Base-by-base conservation (phyloP, 257 asterid genomes). In the Cordia subcordata region DNA sequence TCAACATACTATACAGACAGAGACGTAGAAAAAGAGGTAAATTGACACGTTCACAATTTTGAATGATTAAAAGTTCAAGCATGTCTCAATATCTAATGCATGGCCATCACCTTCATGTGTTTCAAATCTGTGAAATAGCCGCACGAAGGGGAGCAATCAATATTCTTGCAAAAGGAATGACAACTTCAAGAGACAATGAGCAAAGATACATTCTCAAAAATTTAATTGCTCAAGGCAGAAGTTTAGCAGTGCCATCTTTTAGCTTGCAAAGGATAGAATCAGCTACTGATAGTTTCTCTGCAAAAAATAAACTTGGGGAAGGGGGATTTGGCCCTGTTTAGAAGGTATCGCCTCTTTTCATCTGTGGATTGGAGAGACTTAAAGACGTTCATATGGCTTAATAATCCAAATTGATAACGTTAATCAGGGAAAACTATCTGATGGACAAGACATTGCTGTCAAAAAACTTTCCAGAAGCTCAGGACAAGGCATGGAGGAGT, bases 321-420 rank as follows among this genome's bases (percentile, higher is more conserved):
- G 84, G 84, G 50, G 84, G 84, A 8, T 78, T 56, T 54, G 84
- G 84, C 10, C 66, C 74, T 44, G 83, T 77, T 57, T 67, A 74
- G 44, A 73, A 63, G 83, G 83, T 67, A 70, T 23, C 33, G 57
- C 20, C n/a, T 8, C 1, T 9, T 11, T 13, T 5, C 5, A 11
- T 8, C 16, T 39, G 8, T 22, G 0, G 54, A 8, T n/a, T 22
- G 9, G 3, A 17, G 27, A 32, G 1, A 13, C 19, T n/a, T 21
- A 16, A 49, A 13, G 19, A 38, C 33, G 14, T 42, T 14, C 0
- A 27, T 27, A 27, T 32, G 23, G 4, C 14, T 17, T 49, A 49
- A 8, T 8, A 27, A 27, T 17, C 8, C 16, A n/a, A 49, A 11
- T 13, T 49, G 3, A 9, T 19, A 42, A 15, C n/a, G 1, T 51